Evolutionary conservation across 768 basidiomycete genomes (phyloP).

Genomic region (Lactifluus echinatus): DNA sequence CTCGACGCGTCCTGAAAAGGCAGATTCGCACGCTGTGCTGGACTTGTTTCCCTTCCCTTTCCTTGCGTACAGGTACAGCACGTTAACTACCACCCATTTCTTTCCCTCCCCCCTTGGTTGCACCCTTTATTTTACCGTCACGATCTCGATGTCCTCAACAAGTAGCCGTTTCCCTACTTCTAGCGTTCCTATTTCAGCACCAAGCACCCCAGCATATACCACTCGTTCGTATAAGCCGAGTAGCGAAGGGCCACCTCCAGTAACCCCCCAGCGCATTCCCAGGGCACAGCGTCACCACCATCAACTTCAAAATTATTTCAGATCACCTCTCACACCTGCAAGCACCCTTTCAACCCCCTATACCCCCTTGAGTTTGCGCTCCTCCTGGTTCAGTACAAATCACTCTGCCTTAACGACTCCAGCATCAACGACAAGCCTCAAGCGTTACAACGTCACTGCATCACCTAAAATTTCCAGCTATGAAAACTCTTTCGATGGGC

Average conservation of each 20-base stretch:
- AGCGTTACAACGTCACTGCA: slow-evolving; percentile 34
- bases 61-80: slow-evolving; percentile 14
- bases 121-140: slow-evolving; percentile 11
- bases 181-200: slow-evolving; percentile 34
- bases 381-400: slow-evolving; percentile 42
- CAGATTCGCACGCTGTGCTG: slow-evolving; percentile 19
- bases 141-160: slow-evolving; percentile 17
- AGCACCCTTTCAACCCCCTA: slow-evolving; percentile 48
- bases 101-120: slow-evolving; percentile 7
- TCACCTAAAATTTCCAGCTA: slow-evolving; percentile 37
- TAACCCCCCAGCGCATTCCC: slow-evolving; percentile 57
- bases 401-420: slow-evolving; percentile 52
- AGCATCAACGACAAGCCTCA: slow-evolving; percentile 34
- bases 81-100: slow-evolving; percentile 16
- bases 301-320: slow-evolving; percentile 29
- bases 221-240: slow-evolving; percentile 30
- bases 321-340: slow-evolving; percentile 54
- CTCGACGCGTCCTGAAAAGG: slow-evolving; percentile 22
- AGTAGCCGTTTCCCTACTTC: slow-evolving; percentile 14
- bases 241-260: slow-evolving; percentile 33
- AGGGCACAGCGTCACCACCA: slow-evolving; percentile 34
- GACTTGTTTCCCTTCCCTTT: slow-evolving; percentile 8
- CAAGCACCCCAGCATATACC: slow-evolving; percentile 35
- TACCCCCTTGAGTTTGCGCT: slow-evolving; percentile 62
- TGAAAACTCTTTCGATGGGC: slow-evolving; percentile 24